Percentiles rank a stretch among this genome's conserved stretches.
Evolutionary conservation across 306 rosid genomes (phyloP).

Genomic region (Malus sieversii): DNA sequence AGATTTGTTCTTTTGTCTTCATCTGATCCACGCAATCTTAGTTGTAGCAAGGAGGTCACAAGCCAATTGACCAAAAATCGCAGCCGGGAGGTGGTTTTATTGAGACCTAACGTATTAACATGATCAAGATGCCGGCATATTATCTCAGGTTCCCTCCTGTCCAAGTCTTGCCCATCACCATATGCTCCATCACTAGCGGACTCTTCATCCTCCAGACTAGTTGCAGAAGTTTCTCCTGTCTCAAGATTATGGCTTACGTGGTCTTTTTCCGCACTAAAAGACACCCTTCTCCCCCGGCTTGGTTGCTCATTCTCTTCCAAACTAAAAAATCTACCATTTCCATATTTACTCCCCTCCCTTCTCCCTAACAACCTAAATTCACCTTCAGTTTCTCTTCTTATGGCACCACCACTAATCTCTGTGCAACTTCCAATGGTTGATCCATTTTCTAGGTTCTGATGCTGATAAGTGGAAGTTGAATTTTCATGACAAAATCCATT

Average conservation of each 20-base stretch:
- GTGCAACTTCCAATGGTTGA: constrained; percentile 40
- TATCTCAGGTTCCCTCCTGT: constrained; percentile 69
- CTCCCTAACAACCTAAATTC: constrained; percentile 79
- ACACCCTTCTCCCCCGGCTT: constrained; percentile 64
- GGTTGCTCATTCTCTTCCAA: constrained; percentile 62
- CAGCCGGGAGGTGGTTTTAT: constrained; percentile 71
- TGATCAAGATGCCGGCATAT: constrained; percentile 72
- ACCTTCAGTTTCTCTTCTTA: constrained; percentile 92
- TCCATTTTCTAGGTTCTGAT: constrained; percentile 45
- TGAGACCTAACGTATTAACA: constrained; percentile 73
- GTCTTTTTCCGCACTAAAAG: constrained; percentile 70
- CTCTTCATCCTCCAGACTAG: constrained; percentile 73
- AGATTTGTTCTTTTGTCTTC: constrained; percentile 39
- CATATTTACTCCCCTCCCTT: constrained; percentile 62
- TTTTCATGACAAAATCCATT: constrained; percentile 31
- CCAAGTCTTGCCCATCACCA: constrained; percentile 53
- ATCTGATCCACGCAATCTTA: constrained; percentile 44
- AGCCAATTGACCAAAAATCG: constrained; percentile 92
- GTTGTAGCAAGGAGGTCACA: constrained; percentile 76
- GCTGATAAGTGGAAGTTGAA: constrained; percentile 37
- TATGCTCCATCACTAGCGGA: constrained; percentile 67
- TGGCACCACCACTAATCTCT: constrained; percentile 66
- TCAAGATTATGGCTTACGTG: constrained; percentile 34
- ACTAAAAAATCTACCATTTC: constrained; percentile 66
- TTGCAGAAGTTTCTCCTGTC: constrained; percentile 53